Base-by-base conservation (phyloP, 164 flowering plant genomes). In the Euptelea pleiosperma region DNA sequence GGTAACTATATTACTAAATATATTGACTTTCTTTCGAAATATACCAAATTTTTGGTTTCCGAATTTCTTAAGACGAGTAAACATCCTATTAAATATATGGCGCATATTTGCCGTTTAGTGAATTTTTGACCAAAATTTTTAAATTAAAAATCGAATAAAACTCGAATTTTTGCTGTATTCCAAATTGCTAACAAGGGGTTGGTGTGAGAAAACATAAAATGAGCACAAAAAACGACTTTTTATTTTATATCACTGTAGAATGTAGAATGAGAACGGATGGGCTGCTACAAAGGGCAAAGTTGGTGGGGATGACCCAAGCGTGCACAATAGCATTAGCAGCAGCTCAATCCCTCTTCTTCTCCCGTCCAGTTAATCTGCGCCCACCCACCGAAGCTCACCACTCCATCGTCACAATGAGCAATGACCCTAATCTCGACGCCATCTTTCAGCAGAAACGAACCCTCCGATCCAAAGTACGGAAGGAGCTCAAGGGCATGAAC, bases 401-500 rank as follows among this genome's bases (percentile, higher is more conserved):
- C 59, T 29, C 70, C 52, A 2, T 26, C 37, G 65, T 18, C 41
- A 55, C 71, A 48, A 71, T 63, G 65, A 66, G 19, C 64, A 29
- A 14, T 21, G 44, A 51, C 28, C 55, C 60, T 14, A 21, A 71
- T 8, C 74, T 82, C 35, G 92, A 88, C 4, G 55, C 77, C 37
- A 50, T 82, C 42, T 77, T 79, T 71, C 72, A 75, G 70, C 83
- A 79, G 65, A 91, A 91, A 66, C 65, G 70, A 57, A 25, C 67
- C 62, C 73, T 91, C 21, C 79, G 98, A 33, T 64, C 81, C 49
- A 73, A 72, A 61, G 79, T 89, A 43, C 82, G 83, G 8, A 79
- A 77, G 64, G 66, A 75, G 11, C 89, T 92, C 71, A 89, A 73
- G 67, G 66, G 61, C 60, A 89, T 90, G 93, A 82, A 78, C 49